phyloP scores from a whole-genome alignment of 345 rosid genomes.

The Salix suchowensis region DNA sequence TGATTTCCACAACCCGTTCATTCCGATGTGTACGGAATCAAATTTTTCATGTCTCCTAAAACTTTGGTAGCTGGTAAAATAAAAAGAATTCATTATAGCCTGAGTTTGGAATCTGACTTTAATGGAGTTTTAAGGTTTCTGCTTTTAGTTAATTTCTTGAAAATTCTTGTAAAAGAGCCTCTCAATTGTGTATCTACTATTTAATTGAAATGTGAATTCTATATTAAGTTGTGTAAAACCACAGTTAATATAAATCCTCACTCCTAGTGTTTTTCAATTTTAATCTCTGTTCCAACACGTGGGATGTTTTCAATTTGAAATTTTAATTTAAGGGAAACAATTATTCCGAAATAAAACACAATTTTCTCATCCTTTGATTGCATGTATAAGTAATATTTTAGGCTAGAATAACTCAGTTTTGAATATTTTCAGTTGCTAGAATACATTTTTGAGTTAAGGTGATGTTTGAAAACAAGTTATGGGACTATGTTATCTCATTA shows the following conservation, averaged over 20 bases:
- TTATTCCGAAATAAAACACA: neutral
- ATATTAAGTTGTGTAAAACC: neutral
- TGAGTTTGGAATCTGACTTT: neutral
- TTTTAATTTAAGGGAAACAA: neutral
- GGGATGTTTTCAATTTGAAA: neutral
- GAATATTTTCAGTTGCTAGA: neutral
- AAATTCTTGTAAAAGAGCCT: neutral
- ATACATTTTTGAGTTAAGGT: neutral
- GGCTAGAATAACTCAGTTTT: neutral
- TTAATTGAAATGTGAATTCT: neutral
- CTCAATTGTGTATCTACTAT: neutral
- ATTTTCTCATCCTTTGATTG: neutral
- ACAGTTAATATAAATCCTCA: neutral
- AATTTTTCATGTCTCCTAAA: neutral
- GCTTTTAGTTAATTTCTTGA: neutral
- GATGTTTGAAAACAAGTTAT: neutral
- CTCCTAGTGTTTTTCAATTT: neutral
- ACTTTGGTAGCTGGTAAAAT: neutral
- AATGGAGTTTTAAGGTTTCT: neutral
- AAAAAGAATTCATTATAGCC: neutral
- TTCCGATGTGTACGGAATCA: neutral
- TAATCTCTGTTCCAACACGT: neutral
- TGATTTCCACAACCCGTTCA: neutral
- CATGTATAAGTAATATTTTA: neutral
- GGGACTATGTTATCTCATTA: neutral